phyloP scores from a whole-genome alignment of 441 rosid genomes.

The Aleurites moluccanus region DNA sequence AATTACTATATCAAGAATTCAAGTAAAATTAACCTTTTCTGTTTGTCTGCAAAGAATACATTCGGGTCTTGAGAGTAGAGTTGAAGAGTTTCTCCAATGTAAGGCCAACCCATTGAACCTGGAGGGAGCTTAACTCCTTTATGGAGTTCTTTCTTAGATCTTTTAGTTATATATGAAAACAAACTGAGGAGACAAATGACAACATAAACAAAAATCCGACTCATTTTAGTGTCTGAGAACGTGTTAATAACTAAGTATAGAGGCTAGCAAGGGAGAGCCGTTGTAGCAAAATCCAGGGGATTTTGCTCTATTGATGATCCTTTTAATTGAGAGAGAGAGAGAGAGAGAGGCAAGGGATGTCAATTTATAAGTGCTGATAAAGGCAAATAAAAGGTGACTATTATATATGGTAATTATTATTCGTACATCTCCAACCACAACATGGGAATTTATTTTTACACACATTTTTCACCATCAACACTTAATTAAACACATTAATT shows the following conservation, averaged over 20 bases:
- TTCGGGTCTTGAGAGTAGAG: slow-evolving; percentile 90
- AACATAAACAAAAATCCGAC: slow-evolving; percentile 27
- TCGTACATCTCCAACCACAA: slow-evolving; percentile 14
- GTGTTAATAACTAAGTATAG: not conserved
- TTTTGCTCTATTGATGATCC: not conserved
- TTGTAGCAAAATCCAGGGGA: slow-evolving; percentile 14
- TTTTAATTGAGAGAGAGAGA: slow-evolving; percentile 18
- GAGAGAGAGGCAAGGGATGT: not conserved
- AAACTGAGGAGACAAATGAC: slow-evolving; percentile 32
- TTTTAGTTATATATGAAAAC: slow-evolving; percentile 18
- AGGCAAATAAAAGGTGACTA: not conserved
- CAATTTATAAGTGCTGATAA: slow-evolving; percentile 29
- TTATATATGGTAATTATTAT: not conserved
- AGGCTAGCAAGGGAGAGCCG: too few species aligned
- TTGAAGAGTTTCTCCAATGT: slow-evolving; percentile 84
- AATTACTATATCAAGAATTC: not conserved
- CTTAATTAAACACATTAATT: not conserved
- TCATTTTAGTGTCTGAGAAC: not conserved
- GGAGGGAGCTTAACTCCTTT: slow-evolving; percentile 67
- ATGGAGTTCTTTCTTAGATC: slow-evolving; percentile 20
- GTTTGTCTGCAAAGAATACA: slow-evolving; percentile 70
- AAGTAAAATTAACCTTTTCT: slow-evolving; percentile 50
- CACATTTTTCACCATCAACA: not conserved
- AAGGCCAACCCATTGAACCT: slow-evolving; percentile 94
- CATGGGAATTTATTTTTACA: not conserved